A percentile compares a stretch with the other conserved stretches of the same genome.
phyloP scores from a whole-genome alignment of 108 stramenopile genomes.

The Aurantiochytrium sp. region DNA sequence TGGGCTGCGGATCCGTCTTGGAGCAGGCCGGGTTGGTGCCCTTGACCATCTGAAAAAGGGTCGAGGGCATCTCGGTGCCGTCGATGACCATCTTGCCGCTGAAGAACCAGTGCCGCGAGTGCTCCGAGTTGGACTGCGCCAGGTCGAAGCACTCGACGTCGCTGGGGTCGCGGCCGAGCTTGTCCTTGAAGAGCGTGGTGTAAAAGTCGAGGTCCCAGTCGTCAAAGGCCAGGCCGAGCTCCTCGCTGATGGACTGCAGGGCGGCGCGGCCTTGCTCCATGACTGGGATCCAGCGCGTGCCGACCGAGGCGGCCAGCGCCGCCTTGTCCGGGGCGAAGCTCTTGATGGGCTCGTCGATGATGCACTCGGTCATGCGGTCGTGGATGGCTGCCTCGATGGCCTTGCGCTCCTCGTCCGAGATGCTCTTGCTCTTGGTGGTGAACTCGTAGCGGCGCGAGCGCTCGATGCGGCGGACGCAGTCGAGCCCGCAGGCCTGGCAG shows the following conservation, averaged over 20 bases:
- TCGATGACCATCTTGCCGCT: slow-evolving; percentile 96
- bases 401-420: slow-evolving; percentile 38
- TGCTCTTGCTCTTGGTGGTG: slow-evolving; percentile 37
- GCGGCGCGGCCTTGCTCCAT: slow-evolving; percentile 81
- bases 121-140: slow-evolving; percentile 95
- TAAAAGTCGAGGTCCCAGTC: slow-evolving; percentile 97
- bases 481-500: slow-evolving; percentile 73
- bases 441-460: slow-evolving; percentile 71
- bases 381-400: slow-evolving; percentile 69
- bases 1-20: slow-evolving; percentile 39
- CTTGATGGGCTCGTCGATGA: slow-evolving; percentile 67
- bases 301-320: slow-evolving; percentile 51
- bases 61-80: slow-evolving; percentile 80
- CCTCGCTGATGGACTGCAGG: slow-evolving; percentile 79
- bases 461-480: slow-evolving; percentile 72
- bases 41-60: slow-evolving; percentile 97
- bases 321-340: slow-evolving; percentile 66
- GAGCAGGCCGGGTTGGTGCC: slow-evolving; percentile 68
- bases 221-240: slow-evolving; percentile 90
- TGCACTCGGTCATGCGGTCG: slow-evolving; percentile 97
- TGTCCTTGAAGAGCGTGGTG: slow-evolving; percentile 86
- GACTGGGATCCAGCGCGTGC: slow-evolving; percentile 76
- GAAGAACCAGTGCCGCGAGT: slow-evolving; percentile 99
- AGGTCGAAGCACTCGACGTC: slow-evolving; percentile 99
- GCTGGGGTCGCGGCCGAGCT: slow-evolving; percentile 87